These are phyloP conservation scores for Backusella morwellensis DNA, from an alignment of 192 early-diverging fungal genomes.

Conservation along the genomic window DNA sequence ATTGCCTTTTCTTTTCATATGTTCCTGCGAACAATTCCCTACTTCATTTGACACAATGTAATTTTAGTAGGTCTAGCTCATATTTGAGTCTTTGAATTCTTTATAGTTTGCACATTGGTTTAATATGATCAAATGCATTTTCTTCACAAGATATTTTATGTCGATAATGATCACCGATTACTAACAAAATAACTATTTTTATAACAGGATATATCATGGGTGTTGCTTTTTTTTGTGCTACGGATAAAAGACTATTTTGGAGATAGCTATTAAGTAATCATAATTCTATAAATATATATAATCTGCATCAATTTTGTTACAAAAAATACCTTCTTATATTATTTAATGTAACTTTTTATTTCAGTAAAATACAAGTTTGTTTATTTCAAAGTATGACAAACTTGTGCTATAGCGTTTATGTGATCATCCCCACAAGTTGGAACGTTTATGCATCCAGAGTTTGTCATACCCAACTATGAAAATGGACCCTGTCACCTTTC, in stretches of 20 bases:
- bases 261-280: background rate
- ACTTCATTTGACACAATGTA: background rate
- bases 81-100: background rate
- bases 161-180: background rate
- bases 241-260: background rate
- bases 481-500: background rate
- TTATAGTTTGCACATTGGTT: background rate
- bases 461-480: background rate
- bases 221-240: background rate
- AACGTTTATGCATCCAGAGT: background rate
- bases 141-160: background rate
- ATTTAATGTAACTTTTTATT: background rate
- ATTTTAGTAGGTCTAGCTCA: background rate
- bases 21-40: background rate
- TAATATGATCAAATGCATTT: background rate
- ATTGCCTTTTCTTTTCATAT: background rate
- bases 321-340: background rate
- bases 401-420: background rate
- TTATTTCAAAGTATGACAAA: background rate
- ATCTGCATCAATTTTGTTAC: background rate
- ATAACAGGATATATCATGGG: background rate
- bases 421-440: background rate
- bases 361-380: background rate
- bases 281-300: background rate
- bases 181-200: background rate